Evolutionary conservation across 495 filamentous ascomycete genomes (phyloP), one percentile per base, ranked within the genome.

Genomic region (Penicillium bialowiezense): DNA sequence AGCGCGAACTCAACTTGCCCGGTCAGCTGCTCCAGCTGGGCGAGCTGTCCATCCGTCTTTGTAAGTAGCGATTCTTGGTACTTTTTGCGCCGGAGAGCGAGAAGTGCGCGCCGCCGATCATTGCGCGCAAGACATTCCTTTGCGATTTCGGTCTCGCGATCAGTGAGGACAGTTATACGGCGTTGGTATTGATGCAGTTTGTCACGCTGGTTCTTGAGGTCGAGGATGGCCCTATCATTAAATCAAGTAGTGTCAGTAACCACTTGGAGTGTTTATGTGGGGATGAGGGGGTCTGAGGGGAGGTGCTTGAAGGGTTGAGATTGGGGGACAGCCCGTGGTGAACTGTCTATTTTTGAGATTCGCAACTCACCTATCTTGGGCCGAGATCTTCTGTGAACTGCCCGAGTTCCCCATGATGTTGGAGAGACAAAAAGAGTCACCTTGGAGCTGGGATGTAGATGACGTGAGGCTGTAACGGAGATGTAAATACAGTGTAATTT

Each of bases 131-230:
- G 81, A 66, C 91, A 88, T 72, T 90, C 77, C 44, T 80, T 79
- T n/a, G 93, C 93, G 54, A 91, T 85, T 31, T 77, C 82, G 20
- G 83, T 92, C 67, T 98, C 95, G 44, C 84, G 82, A 62, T 83
- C 70, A 10, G 93, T 95, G 17, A 98, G 81, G 42, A 87, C 74
- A 24, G 83, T 83, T 62, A 98, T 92, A 55, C 88, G 87, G 51
- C 85, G 84, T 65, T 95, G 90, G 71, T 98, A 97, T 59, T 95
- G 88, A 54, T 91, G 90, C 2, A 97, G 88, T 59, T 88, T 91
- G 77, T 98, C 93, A 64, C 93, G 91, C 71, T 98, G 95, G 72
- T 84, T 88, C 69, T 97, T 97, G 65, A 98, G 84, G 72, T 97
- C 90, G 49, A 97, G 86, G 67, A 97, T 97, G 29, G 93, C 93